Conservation (phyloP, 768 basidiomycete genomes). For the Auriscalpium orientale region DNA sequence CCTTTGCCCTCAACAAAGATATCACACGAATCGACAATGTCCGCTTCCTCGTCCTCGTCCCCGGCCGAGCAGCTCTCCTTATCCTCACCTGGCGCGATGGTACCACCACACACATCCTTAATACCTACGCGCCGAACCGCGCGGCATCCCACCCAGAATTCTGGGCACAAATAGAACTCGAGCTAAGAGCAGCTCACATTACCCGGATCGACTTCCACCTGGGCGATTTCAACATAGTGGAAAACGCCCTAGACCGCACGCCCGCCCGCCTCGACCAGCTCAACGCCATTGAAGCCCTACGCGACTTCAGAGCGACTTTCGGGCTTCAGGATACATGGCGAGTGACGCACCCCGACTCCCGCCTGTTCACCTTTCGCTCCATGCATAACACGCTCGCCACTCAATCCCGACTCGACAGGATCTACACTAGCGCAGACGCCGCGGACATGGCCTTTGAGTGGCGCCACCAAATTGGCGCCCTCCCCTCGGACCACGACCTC, state of each 20-base stretch:
- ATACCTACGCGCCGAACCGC: constrained; percentile 17
- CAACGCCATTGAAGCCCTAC: background rate
- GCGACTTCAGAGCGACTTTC: background rate
- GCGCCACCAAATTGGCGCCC: background rate
- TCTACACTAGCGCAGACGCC: background rate
- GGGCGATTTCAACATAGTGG: constrained; percentile 37
- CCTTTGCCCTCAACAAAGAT: background rate
- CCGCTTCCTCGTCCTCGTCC: background rate
- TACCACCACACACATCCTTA: constrained; percentile 5
- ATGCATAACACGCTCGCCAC: too few relatives aligned
- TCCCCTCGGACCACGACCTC: background rate
- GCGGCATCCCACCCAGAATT: background rate
- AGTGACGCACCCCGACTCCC: background rate
- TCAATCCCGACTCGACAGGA: background rate
- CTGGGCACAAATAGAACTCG: constrained; percentile 2
- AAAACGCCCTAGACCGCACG: constrained; percentile 31
- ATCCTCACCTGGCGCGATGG: constrained; percentile 12
- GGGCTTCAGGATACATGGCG: constrained; percentile 1
- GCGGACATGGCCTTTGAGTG: background rate
- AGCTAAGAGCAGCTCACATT: background rate
- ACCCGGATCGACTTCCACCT: constrained; percentile 26
- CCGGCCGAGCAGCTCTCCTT: constrained; percentile 10
- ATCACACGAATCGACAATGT: background rate
- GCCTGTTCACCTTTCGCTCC: background rate
- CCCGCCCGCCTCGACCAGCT: constrained; percentile 20